Conservation (phyloP, 1,284 basidiomycete genomes). For the Paramarasmius palmivorus region DNA sequence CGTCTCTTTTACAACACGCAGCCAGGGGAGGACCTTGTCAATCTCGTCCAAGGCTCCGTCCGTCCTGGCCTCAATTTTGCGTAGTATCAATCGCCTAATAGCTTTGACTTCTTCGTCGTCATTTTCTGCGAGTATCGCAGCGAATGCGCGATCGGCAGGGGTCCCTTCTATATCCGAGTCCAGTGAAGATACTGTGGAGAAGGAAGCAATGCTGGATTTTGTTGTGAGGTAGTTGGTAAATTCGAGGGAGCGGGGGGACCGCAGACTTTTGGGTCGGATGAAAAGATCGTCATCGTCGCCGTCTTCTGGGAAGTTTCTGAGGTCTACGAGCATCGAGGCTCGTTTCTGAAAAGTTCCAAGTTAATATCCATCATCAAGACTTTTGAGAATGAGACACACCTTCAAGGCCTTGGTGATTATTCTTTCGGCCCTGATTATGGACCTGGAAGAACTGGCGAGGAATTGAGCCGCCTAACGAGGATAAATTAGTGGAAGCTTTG, state of each 20-base stretch:
- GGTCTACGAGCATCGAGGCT: constrained; percentile 6
- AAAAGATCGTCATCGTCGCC: constrained; percentile 10
- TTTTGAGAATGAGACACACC: background rate
- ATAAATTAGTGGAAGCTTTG: background rate
- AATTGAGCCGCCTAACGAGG: constrained; percentile 7
- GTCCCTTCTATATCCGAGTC: constrained; percentile 34
- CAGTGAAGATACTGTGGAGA: constrained; percentile 40
- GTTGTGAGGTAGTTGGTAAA: constrained; percentile 19
- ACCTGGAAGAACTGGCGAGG: constrained; percentile 1
- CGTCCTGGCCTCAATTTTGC: constrained; percentile 60
- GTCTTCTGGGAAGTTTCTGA: background rate
- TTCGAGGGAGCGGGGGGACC: background rate
- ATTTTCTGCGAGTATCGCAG: constrained; percentile 36
- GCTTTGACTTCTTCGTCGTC: constrained; percentile 61
- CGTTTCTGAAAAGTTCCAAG: constrained; percentile 9
- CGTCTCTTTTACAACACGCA: constrained; percentile 62
- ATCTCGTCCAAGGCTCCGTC: constrained; percentile 64
- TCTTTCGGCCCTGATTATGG: constrained; percentile 5
- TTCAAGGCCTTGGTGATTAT: constrained; percentile 4
- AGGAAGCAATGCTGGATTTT: constrained; percentile 30
- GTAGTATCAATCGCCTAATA: constrained; percentile 57
- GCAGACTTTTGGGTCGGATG: constrained; percentile 4
- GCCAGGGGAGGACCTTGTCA: constrained; percentile 57
- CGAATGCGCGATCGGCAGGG: constrained; percentile 28
- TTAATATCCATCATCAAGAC: background rate